Base-by-base conservation (phyloP, 768 basidiomycete species). In the Boletus rufocinnamomeus region DNA sequence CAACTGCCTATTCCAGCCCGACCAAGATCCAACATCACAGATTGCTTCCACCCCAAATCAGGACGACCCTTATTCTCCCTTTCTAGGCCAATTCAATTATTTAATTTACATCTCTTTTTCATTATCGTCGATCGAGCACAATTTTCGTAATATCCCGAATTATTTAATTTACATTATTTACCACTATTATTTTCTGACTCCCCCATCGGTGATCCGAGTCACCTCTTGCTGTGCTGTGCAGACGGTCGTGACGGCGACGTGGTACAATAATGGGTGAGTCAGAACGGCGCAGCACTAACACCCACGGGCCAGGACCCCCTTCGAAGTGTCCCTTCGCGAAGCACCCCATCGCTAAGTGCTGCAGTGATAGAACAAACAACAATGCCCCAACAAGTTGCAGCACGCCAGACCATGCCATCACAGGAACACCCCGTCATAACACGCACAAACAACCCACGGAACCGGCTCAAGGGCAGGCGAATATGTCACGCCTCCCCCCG, bases 91-190 rank as follows among this genome's bases (percentile, higher is more conserved):
- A 69, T 70, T 71, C 63, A 66, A 67, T 70, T 72, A 72, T 72
- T 72, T 71, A 71, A 72, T 68, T 72, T 66, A 65, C 56, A 51
- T 30, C 53, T 54, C 54, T 41, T 59, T 63, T 70, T 71, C 57
- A 69, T 72, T 72, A 74, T 74, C 59, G 70, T 71, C 70, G 70
- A 72, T 73, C 72, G 69, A 69, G 56, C 57, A 62, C 50, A 50
- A 7, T 48, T 64, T 54, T 59, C 59, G 63, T 69, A 64, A 72
- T 68, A 41, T 56, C 40, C 43, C 0, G 17, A 38, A 38, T 54
- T 66, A 61, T 52, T 64, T 60, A 56, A 28, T 21, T 56, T 62
- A 50, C 28, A 25, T 32, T 56, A 41, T 56, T 58, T 60, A 47
- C 40, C n/a, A 13, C 51, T 32, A 28, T 50, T 60, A 44, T 57